Conservation (phyloP, 192 early-diverging fungal species). For the Obelidium mucronatum region DNA sequence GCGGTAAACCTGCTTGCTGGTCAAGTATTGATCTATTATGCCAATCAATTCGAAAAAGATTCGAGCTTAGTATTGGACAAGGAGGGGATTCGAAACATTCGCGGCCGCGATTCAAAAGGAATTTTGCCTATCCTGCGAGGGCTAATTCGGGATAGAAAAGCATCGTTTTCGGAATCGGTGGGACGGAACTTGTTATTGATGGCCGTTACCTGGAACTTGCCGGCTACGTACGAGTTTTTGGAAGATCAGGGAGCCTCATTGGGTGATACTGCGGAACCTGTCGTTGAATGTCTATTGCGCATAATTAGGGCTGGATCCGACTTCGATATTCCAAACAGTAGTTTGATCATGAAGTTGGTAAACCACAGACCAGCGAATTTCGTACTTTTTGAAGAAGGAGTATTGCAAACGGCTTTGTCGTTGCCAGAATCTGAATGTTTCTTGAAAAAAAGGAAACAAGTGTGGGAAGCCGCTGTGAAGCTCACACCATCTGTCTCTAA, state of each 20-base stretch:
- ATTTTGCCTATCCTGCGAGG: constrained; percentile 8
- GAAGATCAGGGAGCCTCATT: neutral
- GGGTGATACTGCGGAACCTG: constrained; percentile 7
- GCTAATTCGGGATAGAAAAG: neutral
- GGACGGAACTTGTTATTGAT: constrained; percentile 8
- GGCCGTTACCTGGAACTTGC: constrained; percentile 15
- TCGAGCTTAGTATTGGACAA: neutral
- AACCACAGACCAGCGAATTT: neutral
- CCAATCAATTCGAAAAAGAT: neutral
- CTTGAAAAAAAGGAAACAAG: neutral
- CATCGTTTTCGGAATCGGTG: neutral
- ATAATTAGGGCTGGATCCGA: neutral
- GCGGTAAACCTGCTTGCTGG: neutral
- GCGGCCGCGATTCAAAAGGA: constrained; percentile 17
- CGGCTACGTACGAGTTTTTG: constrained; percentile 2
- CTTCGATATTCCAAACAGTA: neutral
- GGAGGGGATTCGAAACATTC: constrained; percentile 18
- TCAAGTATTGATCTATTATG: neutral
- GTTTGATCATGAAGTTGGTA: constrained; percentile 10
- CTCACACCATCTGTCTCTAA: too few relatives aligned
- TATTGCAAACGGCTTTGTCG: neutral
- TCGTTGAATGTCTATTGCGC: constrained; percentile 8
- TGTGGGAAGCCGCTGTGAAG: constrained; percentile 5
- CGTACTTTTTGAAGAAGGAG: constrained; percentile 6
- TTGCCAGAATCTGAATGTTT: neutral